These are phyloP conservation scores for Ceratocystis cubensis DNA, from an alignment of 2,329 filamentous ascomycete genomes.

Conservation along the genomic window DNA sequence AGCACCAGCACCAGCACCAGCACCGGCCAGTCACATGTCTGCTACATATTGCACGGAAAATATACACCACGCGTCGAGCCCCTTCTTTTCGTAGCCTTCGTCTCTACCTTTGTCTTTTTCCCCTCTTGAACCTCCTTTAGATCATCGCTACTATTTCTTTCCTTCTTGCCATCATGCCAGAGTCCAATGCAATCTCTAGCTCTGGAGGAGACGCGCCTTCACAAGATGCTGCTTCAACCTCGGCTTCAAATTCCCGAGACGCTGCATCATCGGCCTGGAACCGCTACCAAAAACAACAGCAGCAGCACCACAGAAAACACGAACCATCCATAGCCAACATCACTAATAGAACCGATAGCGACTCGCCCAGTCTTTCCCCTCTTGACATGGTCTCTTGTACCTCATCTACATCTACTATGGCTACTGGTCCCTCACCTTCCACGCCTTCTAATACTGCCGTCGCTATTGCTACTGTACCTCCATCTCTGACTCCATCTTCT, in stretches of 20 bases:
- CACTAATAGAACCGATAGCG: slow-evolving; percentile 4
- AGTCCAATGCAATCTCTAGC: not conserved
- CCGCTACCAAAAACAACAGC: not conserved
- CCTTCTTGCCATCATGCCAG: not conserved
- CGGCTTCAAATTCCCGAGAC: slow-evolving; percentile 1
- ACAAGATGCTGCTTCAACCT: not conserved
- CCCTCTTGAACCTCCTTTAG: not conserved
- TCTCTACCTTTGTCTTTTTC: not conserved
- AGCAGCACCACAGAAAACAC: slow-evolving; percentile 4
- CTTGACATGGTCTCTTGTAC: not conserved
- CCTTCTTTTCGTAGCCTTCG: not conserved
- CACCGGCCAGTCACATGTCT: not conserved
- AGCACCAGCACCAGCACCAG: not conserved
- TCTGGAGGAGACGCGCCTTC: not conserved
- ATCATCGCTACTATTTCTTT: not conserved
- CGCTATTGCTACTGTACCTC: not conserved
- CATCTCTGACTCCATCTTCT: not conserved
- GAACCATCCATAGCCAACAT: slow-evolving; percentile 5
- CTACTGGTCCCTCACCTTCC: not conserved
- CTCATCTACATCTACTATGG: not conserved
- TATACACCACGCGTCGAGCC: not conserved
- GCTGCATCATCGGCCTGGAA: slow-evolving; percentile 7
- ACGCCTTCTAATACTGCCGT: not conserved
- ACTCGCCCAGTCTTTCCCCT: not conserved
- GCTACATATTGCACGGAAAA: not conserved